Evolutionary conservation across 305 asterid species (phyloP), one percentile per base, ranked within the genome.

Genomic region (Ilex paraguariensis): DNA sequence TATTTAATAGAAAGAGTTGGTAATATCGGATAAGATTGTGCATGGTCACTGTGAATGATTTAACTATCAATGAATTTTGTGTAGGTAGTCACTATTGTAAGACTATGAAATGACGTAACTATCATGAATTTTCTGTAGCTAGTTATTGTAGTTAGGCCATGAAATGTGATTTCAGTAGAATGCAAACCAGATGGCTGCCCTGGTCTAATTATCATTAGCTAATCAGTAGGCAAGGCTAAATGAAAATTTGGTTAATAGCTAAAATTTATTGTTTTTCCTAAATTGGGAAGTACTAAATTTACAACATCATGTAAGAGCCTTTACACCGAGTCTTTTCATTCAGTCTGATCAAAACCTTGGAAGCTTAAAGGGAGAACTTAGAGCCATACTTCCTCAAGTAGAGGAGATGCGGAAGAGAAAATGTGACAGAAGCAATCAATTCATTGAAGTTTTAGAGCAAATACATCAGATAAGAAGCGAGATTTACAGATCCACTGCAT

Each of bases 361-460:
- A 73, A 87, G 88, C 81, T 79, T 94, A 79, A 94, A 88, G 72
- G 93, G 84, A 56, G 95, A 94, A 68, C 93, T 86, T 61, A 72
- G 76, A 73, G 79, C 88, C 67, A 94, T 86, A 70, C 79, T 94
- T 59, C 96, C 97, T 52, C 83, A 90, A 79, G 68, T 88, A 67
- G 95, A 94, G 71, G 99, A 90, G 82, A 94, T 90, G 99, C 73
- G 81, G 65, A 94, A 82, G 77, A 83, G 90, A 79, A 86, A 82
- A 75, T 70, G 65, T 63, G 99, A 94, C 14, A 82, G 99, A 76
- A 82, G 77, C 71, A 83, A 71, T 49, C 95, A 94, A 69, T 86
- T 94, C 69, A 42, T 79, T 54, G 87, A 82, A 70, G 79, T 87
- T 63, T 69, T 82, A 66, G 83, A 72, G 72, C 91, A 84, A 78